Conservation (phyloP, 2,329 filamentous ascomycete species). For the Fusarium euwallaceae region DNA sequence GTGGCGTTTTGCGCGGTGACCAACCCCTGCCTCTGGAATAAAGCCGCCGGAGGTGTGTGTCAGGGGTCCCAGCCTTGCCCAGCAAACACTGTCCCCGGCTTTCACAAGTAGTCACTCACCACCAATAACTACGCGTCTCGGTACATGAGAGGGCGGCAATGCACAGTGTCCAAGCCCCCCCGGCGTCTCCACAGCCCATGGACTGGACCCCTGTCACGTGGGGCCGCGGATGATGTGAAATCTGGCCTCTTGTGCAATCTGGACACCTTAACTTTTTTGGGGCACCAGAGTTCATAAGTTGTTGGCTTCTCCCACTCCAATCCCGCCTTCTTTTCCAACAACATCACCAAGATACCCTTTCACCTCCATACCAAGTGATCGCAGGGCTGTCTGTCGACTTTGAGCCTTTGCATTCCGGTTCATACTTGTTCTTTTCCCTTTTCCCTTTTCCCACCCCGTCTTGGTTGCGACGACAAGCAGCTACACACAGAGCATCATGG, state of each 20-base stretch:
- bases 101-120: not conserved
- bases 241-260: slow-evolving; percentile 63
- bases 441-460: slow-evolving; percentile 38
- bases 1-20: slow-evolving; percentile 26
- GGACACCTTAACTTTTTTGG: slow-evolving; percentile 60
- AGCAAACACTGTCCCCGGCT: slow-evolving; percentile 34
- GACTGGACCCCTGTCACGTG: slow-evolving; percentile 51
- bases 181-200: not conserved
- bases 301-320: slow-evolving; percentile 47
- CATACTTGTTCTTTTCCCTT: slow-evolving; percentile 43
- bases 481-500: slow-evolving; percentile 56
- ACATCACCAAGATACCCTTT: slow-evolving; percentile 50
- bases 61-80: slow-evolving; percentile 34
- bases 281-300: slow-evolving; percentile 53
- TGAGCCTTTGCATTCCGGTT: slow-evolving; percentile 39
- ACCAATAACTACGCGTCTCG: not conserved
- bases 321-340: slow-evolving; percentile 46
- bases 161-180: slow-evolving; percentile 35
- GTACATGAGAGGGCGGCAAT: slow-evolving; percentile 28
- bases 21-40: slow-evolving; percentile 10
- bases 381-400: slow-evolving; percentile 47
- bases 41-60: slow-evolving; percentile 29
- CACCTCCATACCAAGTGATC: slow-evolving; percentile 44
- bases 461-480: slow-evolving; percentile 40
- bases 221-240: slow-evolving; percentile 55